phyloP scores from a whole-genome alignment of 257 asterid genomes.

The Buddleja alternifolia region DNA sequence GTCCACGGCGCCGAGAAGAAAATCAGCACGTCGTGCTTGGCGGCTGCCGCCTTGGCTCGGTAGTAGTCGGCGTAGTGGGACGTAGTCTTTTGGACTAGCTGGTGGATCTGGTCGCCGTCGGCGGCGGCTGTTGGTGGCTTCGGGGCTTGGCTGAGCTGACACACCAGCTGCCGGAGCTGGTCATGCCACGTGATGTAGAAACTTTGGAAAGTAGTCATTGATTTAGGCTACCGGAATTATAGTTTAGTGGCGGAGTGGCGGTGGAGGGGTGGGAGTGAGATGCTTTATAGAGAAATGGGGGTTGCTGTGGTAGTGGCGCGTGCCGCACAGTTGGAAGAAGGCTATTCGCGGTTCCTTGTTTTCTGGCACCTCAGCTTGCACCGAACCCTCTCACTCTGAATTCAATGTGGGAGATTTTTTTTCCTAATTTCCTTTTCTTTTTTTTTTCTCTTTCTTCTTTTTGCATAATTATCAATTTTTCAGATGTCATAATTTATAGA shows the following conservation, averaged over 20 bases:
- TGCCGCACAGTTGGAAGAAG: slow-evolving; percentile 30
- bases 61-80: slow-evolving; percentile 64
- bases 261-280: background rate
- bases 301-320: slow-evolving; percentile 26
- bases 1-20: slow-evolving; percentile 67
- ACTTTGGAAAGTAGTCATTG: slow-evolving; percentile 46
- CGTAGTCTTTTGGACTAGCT: slow-evolving; percentile 44
- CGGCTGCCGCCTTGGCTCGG: slow-evolving; percentile 46
- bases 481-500: too few species aligned
- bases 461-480: too few species aligned
- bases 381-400: too few species aligned
- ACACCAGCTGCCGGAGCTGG: slow-evolving; percentile 46
- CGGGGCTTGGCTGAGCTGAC: slow-evolving; percentile 47
- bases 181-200: slow-evolving; percentile 63
- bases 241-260: background rate
- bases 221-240: too few species aligned
- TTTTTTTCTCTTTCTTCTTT: too few species aligned
- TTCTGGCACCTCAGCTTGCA: background rate
- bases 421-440: too few species aligned
- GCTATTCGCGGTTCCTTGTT: slow-evolving; percentile 10
- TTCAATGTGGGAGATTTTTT: too few species aligned
- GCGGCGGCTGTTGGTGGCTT: slow-evolving; percentile 40
- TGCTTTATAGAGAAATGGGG: background rate
- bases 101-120: slow-evolving; percentile 42
- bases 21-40: slow-evolving; percentile 48